Evolutionary conservation across 164 flowering plant genomes (phyloP).

Genomic region (Santalum album): DNA sequence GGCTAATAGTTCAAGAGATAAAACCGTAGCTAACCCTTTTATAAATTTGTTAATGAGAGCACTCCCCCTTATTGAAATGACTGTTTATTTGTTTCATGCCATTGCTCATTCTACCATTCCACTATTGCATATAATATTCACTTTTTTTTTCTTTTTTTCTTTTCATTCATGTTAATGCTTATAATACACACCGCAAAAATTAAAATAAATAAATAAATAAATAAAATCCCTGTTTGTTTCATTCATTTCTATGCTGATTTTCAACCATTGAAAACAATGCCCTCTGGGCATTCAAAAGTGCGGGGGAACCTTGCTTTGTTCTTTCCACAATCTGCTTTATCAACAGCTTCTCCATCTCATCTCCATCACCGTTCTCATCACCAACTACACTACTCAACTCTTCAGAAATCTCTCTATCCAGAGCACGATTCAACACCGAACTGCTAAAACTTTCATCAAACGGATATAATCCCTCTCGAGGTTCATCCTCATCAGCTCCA

Average conservation of each 20-base stretch:
- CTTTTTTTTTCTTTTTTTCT: no score
- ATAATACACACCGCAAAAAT: no score
- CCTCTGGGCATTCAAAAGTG: constrained; percentile 44
- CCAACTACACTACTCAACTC: constrained; percentile 2
- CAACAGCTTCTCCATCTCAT: constrained; percentile 40
- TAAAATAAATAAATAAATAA: no score
- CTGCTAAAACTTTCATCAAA: constrained; percentile 4
- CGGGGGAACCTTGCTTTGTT: constrained; percentile 54
- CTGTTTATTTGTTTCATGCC: no score
- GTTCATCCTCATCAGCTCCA: constrained; percentile 31
- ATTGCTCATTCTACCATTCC: no score
- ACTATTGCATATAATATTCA: no score
- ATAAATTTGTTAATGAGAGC: no score
- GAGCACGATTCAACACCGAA: not conserved
- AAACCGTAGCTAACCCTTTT: no score
- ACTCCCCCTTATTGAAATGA: no score
- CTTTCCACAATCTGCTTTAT: constrained; percentile 62
- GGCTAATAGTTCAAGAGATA: no score
- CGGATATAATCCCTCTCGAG: constrained; percentile 6
- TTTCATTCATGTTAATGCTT: no score
- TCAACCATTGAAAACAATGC: constrained; percentile 33
- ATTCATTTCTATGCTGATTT: constrained; percentile 8
- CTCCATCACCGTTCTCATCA: constrained; percentile 26
- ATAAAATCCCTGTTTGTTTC: not conserved
- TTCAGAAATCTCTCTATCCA: constrained; percentile 1